Percentiles rank a stretch among this genome's conserved stretches.
Evolutionary conservation across 495 filamentous ascomycete species (phyloP).

Genomic region (Usnea hakonensis): DNA sequence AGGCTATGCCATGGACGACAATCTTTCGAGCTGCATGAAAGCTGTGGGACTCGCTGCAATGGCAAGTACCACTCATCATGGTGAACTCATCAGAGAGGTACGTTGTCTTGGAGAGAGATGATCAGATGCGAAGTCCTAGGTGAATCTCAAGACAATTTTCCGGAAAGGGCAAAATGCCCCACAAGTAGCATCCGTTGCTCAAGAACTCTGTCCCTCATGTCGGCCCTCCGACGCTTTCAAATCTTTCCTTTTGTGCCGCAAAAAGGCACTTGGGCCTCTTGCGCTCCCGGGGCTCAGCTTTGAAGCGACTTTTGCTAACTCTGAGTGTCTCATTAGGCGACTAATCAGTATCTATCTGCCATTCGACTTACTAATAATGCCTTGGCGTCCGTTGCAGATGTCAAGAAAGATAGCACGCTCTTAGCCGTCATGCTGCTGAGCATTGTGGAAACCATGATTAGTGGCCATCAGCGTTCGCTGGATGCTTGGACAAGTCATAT

Average conservation of each 20-base stretch:
- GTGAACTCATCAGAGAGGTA: constrained; percentile 23
- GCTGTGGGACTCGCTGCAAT: constrained; percentile 31
- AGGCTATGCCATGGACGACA: constrained; percentile 17
- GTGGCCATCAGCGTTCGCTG: constrained; percentile 38
- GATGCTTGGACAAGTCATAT: constrained; percentile 53
- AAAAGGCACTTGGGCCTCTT: background rate
- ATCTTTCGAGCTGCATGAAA: constrained; percentile 25
- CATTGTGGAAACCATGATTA: constrained; percentile 46
- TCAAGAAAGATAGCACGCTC: constrained; percentile 53
- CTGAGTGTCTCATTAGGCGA: background rate
- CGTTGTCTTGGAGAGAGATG: constrained; percentile 22
- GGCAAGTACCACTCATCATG: constrained; percentile 20
- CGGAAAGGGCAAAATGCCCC: too few species aligned
- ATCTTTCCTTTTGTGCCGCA: background rate
- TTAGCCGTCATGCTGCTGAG: constrained; percentile 52
- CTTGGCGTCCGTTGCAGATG: constrained; percentile 43
- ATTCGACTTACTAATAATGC: constrained; percentile 44
- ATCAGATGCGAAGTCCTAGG: background rate
- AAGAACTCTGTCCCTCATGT: background rate
- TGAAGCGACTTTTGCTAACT: background rate
- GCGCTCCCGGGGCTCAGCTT: background rate
- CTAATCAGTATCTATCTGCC: constrained; percentile 40
- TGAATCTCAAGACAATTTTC: too few species aligned
- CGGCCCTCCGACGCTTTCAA: background rate
- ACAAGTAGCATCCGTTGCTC: too few species aligned